Percentiles rank a stretch among this genome's conserved stretches.
Conservation (phyloP, 2,329 filamentous ascomycete genomes). For the Curvularia hawaiiensis region DNA sequence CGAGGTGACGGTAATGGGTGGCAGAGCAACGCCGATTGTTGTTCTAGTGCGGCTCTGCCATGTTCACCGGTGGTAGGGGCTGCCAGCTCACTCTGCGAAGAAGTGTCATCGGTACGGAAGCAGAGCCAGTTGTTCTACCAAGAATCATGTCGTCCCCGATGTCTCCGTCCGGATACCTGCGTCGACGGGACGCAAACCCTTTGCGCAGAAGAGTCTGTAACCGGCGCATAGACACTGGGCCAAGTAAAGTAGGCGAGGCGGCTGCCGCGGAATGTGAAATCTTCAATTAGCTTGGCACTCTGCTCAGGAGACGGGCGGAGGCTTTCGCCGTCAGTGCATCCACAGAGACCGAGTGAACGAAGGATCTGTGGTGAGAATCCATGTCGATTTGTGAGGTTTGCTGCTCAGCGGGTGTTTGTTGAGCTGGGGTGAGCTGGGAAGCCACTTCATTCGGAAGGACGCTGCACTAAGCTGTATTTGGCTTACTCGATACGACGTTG, state of each 20-base stretch:
- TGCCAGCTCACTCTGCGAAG: conserved; percentile 25
- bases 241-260: conserved; percentile 6
- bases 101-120: conserved; percentile 23
- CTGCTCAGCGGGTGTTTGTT: conserved; percentile 2
- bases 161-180: conserved; percentile 18
- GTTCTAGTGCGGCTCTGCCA: conserved; percentile 42
- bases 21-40: conserved; percentile 19
- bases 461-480: neutral
- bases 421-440: neutral
- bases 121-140: conserved; percentile 41
- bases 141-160: conserved; percentile 22
- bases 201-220: conserved; percentile 17
- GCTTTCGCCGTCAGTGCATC: neutral
- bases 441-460: neutral
- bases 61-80: conserved; percentile 35
- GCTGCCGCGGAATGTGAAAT: conserved; percentile 7
- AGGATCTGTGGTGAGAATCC: neutral
- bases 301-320: neutral
- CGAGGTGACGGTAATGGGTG: conserved; percentile 21
- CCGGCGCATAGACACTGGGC: conserved; percentile 31
- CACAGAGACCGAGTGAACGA: neutral
- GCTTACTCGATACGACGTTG: neutral
- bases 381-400: neutral
- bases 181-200: conserved; percentile 15
- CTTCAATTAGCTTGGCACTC: neutral